Percentiles rank a stretch among this genome's conserved stretches.
Evolutionary conservation across 1,284 basidiomycete genomes (phyloP).

Genomic region (Rhizoctonia solani): DNA sequence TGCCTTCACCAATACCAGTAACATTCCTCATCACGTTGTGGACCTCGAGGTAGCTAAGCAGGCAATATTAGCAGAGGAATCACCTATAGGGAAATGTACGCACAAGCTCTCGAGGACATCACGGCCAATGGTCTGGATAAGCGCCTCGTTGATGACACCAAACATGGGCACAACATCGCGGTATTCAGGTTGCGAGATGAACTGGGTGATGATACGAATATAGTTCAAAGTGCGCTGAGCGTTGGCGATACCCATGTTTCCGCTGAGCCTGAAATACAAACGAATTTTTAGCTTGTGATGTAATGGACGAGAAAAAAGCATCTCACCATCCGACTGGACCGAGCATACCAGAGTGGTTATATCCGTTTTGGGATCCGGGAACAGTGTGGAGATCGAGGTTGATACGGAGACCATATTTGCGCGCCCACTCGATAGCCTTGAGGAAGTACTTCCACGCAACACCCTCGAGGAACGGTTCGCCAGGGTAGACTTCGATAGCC

Average conservation of each 20-base stretch:
- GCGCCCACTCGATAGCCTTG: slow-evolving; percentile 54
- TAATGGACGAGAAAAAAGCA: slow-evolving; percentile 34
- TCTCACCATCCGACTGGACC: slow-evolving; percentile 42
- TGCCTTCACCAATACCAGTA: slow-evolving; percentile 61
- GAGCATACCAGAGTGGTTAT: slow-evolving; percentile 55
- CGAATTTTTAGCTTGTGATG: neutral
- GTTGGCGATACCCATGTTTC: slow-evolving; percentile 65
- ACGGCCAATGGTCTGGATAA: slow-evolving; percentile 39
- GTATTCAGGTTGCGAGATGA: slow-evolving; percentile 88
- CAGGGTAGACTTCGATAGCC: slow-evolving; percentile 52
- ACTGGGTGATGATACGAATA: slow-evolving; percentile 85
- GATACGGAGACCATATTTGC: slow-evolving; percentile 59
- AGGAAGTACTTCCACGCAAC: slow-evolving; percentile 39
- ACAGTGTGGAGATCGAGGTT: slow-evolving; percentile 58
- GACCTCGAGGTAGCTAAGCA: slow-evolving; percentile 59
- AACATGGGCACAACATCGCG: slow-evolving; percentile 81
- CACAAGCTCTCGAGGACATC: slow-evolving; percentile 36
- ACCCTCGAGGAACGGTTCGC: slow-evolving; percentile 52
- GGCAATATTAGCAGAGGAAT: neutral
- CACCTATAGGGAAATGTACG: neutral
- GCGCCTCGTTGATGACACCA: slow-evolving; percentile 54
- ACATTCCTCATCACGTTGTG: slow-evolving; percentile 70
- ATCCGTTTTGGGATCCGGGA: slow-evolving; percentile 54
- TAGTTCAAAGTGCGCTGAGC: slow-evolving; percentile 87
- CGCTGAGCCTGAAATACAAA: slow-evolving; percentile 49